Conservation (phyloP, 345 rosid species). For the Gossypium longicalyx region DNA sequence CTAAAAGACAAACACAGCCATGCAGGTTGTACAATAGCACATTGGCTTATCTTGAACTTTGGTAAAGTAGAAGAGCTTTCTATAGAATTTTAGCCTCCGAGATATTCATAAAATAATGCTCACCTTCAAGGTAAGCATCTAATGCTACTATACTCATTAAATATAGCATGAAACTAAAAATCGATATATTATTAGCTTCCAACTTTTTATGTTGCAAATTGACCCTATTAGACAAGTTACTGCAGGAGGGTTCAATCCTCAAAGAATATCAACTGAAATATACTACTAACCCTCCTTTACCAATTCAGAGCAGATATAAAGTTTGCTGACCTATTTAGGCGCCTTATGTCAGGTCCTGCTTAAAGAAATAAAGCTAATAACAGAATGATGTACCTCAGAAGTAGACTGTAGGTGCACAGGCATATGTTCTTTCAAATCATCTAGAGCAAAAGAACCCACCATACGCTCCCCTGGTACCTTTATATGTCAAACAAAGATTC, state of each 20-base stretch:
- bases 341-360: background rate
- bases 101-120: background rate
- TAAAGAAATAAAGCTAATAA: conserved; percentile 1
- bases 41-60: background rate
- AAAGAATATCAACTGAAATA: background rate
- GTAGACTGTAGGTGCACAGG: conserved; percentile 65
- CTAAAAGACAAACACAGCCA: background rate
- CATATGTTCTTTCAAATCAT: conserved; percentile 57
- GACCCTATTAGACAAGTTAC: background rate
- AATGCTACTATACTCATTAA: background rate
- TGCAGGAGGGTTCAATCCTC: background rate
- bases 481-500: conserved; percentile 18
- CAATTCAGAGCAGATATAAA: background rate
- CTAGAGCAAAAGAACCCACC: conserved; percentile 73
- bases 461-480: conserved; percentile 90
- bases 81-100: too few species aligned
- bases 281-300: background rate
- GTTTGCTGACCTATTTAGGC: background rate
- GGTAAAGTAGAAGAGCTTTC: background rate
- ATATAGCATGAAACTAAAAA: background rate
- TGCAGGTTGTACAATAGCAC: background rate
- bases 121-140: background rate
- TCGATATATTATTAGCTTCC: background rate
- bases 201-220: background rate
- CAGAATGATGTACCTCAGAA: conserved; percentile 50